Conservation (phyloP, 2,329 filamentous ascomycete species). For the Diaporthe vaccinii region DNA sequence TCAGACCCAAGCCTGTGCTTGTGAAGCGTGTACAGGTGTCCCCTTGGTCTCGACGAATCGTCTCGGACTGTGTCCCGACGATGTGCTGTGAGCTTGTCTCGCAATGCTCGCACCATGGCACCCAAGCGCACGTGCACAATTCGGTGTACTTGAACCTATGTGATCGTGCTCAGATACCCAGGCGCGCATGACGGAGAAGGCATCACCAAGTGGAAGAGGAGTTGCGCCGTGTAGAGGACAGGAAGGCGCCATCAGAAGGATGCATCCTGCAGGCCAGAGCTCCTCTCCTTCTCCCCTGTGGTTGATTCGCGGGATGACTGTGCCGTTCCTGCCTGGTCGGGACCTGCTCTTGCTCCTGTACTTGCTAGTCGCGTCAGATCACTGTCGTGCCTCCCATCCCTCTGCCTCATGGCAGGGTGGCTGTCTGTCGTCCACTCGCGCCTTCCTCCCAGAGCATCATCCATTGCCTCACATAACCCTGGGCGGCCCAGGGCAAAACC, state of each 20-base stretch:
- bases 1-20: constrained; percentile 6
- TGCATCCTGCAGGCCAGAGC: not conserved
- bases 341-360: constrained; percentile 19
- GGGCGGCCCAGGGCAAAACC: not conserved
- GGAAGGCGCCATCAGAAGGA: not conserved
- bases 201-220: not conserved
- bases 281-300: not conserved
- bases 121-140: constrained; percentile 1
- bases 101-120: not conserved
- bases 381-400: constrained; percentile 20
- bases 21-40: not conserved
- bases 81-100: constrained; percentile 11
- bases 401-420: constrained; percentile 21
- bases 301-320: not conserved
- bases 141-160: not conserved
- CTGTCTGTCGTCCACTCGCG: constrained; percentile 14
- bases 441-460: constrained; percentile 6
- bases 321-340: not conserved
- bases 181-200: not conserved
- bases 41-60: constrained; percentile 2
- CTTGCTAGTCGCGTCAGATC: not conserved
- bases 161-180: not conserved
- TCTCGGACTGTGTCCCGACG: constrained; percentile 9
- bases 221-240: not conserved
- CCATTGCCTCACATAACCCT: constrained; percentile 1